Percentiles rank a stretch among this genome's conserved stretches.
Evolutionary conservation across 768 basidiomycete genomes (phyloP).

Genomic region (Auricularia sp.): DNA sequence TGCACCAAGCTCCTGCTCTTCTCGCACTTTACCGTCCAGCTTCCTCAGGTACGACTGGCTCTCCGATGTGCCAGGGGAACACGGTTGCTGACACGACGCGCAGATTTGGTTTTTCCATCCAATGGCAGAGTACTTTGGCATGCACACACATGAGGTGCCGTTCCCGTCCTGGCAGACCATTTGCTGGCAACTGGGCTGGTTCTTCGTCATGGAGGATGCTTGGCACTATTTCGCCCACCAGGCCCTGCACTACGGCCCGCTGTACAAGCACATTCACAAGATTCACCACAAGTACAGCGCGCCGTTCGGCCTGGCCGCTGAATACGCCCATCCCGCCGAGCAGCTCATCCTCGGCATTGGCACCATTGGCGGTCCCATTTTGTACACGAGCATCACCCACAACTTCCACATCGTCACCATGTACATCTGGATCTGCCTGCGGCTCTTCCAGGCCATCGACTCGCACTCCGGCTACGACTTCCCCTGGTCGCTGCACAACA

Average conservation of each 20-base stretch:
- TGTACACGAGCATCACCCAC: slow-evolving; percentile 69
- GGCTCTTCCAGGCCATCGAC: slow-evolving; percentile 87
- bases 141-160: slow-evolving; percentile 89
- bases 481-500: slow-evolving; percentile 92
- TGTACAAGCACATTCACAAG: slow-evolving; percentile 94
- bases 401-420: slow-evolving; percentile 88
- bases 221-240: slow-evolving; percentile 93
- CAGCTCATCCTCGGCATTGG: slow-evolving; percentile 91
- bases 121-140: slow-evolving; percentile 75
- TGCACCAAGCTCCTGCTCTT: slow-evolving; percentile 91
- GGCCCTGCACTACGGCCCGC: slow-evolving; percentile 69
- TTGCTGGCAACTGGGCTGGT: slow-evolving; percentile 68
- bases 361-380: slow-evolving; percentile 77
- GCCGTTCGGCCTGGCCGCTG: slow-evolving; percentile 93
- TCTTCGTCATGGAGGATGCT: slow-evolving; percentile 93
- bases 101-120: slow-evolving; percentile 88
- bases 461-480: slow-evolving; percentile 98
- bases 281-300: slow-evolving; percentile 96
- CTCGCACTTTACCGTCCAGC: slow-evolving; percentile 92
- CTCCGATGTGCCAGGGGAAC: slow-evolving; percentile 17
- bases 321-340: slow-evolving; percentile 96
- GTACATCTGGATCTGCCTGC: slow-evolving; percentile 86
- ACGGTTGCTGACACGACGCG: slow-evolving; percentile 17
- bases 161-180: slow-evolving; percentile 68
- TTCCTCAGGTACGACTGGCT: slow-evolving; percentile 38